Conservation (phyloP, 371 early-diverging fungal species). For the Mucor velutinosus region DNA sequence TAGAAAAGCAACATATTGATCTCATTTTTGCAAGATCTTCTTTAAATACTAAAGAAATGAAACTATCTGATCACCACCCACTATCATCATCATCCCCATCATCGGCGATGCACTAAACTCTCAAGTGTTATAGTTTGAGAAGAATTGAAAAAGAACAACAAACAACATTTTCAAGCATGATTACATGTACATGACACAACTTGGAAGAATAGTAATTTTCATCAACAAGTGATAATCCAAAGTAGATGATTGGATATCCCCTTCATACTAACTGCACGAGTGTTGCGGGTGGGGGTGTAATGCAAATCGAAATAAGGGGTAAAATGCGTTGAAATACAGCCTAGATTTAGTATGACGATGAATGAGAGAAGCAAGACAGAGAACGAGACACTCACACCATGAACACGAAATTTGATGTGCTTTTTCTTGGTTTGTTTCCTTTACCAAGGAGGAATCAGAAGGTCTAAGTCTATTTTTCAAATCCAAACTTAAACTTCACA, state of each 20-base stretch:
- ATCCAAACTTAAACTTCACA: not conserved
- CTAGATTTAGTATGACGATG: constrained; percentile 5
- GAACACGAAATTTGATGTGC: not conserved
- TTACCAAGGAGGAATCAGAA: not conserved
- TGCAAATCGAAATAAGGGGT: constrained; percentile 1
- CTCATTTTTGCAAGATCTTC: not conserved
- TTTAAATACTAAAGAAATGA: no score
- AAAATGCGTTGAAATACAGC: not conserved
- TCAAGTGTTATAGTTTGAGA: not conserved
- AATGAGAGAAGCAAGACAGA: not conserved
- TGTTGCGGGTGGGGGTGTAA: not conserved
- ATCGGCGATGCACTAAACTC: not conserved
- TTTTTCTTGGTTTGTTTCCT: not conserved
- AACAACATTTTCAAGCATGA: not conserved
- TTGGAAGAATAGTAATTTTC: not conserved
- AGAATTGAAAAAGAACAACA: not conserved
- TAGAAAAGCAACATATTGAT: not conserved
- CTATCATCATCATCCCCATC: not conserved
- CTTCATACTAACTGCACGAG: not conserved
- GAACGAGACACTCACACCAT: not conserved
- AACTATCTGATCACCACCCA: no score
- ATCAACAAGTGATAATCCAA: not conserved
- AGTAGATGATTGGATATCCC: not conserved
- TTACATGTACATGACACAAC: not conserved
- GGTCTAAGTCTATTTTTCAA: not conserved